phyloP scores from a whole-genome alignment of 2,329 filamentous ascomycete species.

The Penicillium sp. region DNA sequence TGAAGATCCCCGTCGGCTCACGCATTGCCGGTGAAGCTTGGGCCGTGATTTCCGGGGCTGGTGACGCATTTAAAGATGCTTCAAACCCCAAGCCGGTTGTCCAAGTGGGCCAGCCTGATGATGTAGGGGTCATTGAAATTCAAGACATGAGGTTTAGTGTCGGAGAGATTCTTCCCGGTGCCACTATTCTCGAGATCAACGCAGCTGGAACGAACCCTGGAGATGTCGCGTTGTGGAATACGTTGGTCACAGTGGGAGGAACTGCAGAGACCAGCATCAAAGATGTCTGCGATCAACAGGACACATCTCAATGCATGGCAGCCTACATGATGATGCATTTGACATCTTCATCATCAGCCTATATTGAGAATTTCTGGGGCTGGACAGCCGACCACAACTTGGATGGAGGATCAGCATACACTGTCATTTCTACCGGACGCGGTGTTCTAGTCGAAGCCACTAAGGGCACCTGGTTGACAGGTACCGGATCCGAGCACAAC shows the following conservation, averaged over 20 bases:
- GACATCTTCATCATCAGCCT: slow-evolving; percentile 46
- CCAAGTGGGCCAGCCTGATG: slow-evolving; percentile 51
- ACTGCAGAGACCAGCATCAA: slow-evolving; percentile 43
- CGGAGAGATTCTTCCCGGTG: slow-evolving; percentile 45
- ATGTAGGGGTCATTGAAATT: slow-evolving; percentile 52
- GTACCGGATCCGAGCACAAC: slow-evolving; percentile 48
- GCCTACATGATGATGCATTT: slow-evolving; percentile 54
- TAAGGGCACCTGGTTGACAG: slow-evolving; percentile 46
- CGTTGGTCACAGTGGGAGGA: slow-evolving; percentile 49
- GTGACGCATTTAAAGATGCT: slow-evolving; percentile 46
- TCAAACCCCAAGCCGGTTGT: slow-evolving; percentile 50
- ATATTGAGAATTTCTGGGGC: slow-evolving; percentile 55
- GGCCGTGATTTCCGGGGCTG: slow-evolving; percentile 50
- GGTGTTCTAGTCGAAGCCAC: slow-evolving; percentile 44
- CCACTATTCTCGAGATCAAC: slow-evolving; percentile 51
- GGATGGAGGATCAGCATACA: slow-evolving; percentile 34
- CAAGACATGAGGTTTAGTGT: slow-evolving; percentile 55
- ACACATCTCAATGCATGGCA: slow-evolving; percentile 47
- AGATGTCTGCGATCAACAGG: slow-evolving; percentile 35
- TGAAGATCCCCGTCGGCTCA: slow-evolving; percentile 48
- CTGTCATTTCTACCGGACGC: slow-evolving; percentile 40
- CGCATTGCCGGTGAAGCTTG: slow-evolving; percentile 57
- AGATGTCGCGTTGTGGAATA: slow-evolving; percentile 53
- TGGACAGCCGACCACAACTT: slow-evolving; percentile 53
- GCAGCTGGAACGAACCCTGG: slow-evolving; percentile 47